A percentile compares a stretch with the other conserved stretches of the same genome.
Evolutionary conservation across 345 rosid genomes (phyloP).

Genomic region (Heritiera fomes): DNA sequence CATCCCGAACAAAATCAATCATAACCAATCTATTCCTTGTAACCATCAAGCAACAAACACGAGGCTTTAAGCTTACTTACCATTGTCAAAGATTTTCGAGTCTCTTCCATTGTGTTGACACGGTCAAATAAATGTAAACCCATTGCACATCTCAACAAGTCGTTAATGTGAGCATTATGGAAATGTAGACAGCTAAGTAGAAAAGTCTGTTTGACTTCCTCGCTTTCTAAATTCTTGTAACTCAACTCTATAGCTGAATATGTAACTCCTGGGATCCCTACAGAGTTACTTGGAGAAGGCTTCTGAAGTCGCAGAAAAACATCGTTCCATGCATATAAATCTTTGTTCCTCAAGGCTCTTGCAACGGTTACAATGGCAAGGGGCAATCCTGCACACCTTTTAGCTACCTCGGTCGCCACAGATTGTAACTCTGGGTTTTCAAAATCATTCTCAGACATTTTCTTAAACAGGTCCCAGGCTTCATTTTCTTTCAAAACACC

Average conservation of each 20-base stretch:
- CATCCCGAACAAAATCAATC: constrained; percentile 28
- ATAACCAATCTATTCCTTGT: background rate
- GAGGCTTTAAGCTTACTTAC: constrained; percentile 20
- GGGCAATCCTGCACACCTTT: constrained; percentile 28
- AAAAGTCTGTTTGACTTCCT: constrained; percentile 21
- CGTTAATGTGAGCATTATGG: no score
- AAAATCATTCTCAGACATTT: background rate
- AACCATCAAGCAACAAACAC: constrained; percentile 25
- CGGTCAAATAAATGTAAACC: constrained; percentile 27
- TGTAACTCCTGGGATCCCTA: background rate
- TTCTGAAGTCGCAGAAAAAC: background rate
- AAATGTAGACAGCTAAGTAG: constrained; percentile 9
- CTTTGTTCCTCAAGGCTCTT: no score
- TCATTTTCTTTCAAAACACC: constrained; percentile 3
- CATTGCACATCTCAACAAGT: constrained; percentile 18
- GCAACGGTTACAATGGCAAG: constrained; percentile 14
- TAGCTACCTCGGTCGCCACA: constrained; percentile 6
- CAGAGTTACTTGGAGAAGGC: background rate
- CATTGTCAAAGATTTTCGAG: background rate
- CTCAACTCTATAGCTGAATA: background rate
- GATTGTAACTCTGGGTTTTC: background rate
- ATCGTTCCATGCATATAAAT: background rate
- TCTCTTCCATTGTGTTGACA: background rate
- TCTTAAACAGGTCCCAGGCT: constrained; percentile 26
- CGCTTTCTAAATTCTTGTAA: no score